Evolutionary conservation across 768 basidiomycete genomes (phyloP), one percentile per base, ranked within the genome.

Genomic region (Roridomyces roridus): DNA sequence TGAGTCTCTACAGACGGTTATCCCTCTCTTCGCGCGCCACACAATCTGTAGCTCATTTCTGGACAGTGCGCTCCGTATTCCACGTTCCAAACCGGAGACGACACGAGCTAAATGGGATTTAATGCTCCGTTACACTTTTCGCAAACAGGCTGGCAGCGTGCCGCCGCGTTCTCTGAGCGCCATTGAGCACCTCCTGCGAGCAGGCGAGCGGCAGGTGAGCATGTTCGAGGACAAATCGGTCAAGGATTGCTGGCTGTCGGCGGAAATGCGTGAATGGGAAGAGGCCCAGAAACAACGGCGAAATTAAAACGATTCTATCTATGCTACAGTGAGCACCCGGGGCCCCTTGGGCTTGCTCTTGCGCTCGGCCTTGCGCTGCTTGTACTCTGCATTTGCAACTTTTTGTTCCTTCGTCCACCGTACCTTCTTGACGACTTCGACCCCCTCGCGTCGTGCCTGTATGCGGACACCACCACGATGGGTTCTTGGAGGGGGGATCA

Each of bases 171-270:
- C 91, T 51, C 77, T 93, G 56, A 78, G 79, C 51, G 83, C 82
- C 9, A 82, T 94, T 34, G 92, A 94, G 63, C 87, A 92, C 68
- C 76, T 92, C 29, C 67, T 94, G n/a, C 81, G 92, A 42, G 84
- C 83, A 50, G 89, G 89, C 3, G 71, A 64, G 45, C 77, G 85
- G 58, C 89, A 91, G 62, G 64, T 93, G 35, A 89, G 91, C 65
- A 77, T 80, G 70, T 91, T 85, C 62, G 88, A 91, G 71, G 82
- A 81, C 50, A 66, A 76, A 6, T 80, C 80, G 4, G 88, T 93
- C 50, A 88, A 77, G 62, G 87, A 93, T 66, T 91, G 89, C 65
- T 87, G 83, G 75, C 83, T 93, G 25, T 91, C 88, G 12, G 75
- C 77, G 47, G 83, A 83, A 40, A 93, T 92, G 90, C 63, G 74